Base-by-base conservation (phyloP, 1,139 yeast species). In the Yamadazyma triangularis region DNA sequence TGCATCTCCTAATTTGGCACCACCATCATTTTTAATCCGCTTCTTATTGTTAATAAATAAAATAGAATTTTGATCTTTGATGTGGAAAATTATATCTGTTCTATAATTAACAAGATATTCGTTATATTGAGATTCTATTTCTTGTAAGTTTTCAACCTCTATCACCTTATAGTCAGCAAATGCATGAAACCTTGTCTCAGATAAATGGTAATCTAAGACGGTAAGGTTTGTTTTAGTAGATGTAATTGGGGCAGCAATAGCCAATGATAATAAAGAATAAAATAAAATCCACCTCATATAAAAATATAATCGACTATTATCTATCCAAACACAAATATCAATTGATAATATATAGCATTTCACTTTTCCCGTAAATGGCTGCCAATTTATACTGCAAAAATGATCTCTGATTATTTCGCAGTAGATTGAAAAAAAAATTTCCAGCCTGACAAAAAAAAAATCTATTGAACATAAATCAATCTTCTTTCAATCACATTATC, bases 291-390 rank as follows among this genome's bases (percentile, higher is more conserved):
- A n/a, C n/a, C n/a, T n/a, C n/a, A n/a, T n/a, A n/a, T n/a, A n/a
- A n/a, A n/a, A n/a, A n/a, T n/a, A n/a, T n/a, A n/a, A n/a, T n/a
- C n/a, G n/a, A n/a, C n/a, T n/a, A n/a, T n/a, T n/a, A n/a, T n/a
- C n/a, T n/a, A n/a, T n/a, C n/a, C 12, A 6, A 25, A 24, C 15
- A 32, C 8, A 11, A 12, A 9, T 26, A 19, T n/a, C 26, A n/a
- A n/a, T n/a, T n/a, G n/a, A n/a, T n/a, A n/a, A n/a, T n/a, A n/a
- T n/a, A n/a, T n/a, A n/a, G n/a, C n/a, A n/a, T n/a, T n/a, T n/a
- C n/a, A n/a, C n/a, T n/a, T n/a, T n/a, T n/a, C n/a, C n/a, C n/a
- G n/a, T n/a, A n/a, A n/a, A n/a, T n/a, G n/a, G 20, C 20, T 18
- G 20, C 20, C 20, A 7, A 18, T 18, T 18, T 18, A 18, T 18